Conservation (phyloP, 108 stramenopile species). For the Nannochloropsis gaditana region DNA sequence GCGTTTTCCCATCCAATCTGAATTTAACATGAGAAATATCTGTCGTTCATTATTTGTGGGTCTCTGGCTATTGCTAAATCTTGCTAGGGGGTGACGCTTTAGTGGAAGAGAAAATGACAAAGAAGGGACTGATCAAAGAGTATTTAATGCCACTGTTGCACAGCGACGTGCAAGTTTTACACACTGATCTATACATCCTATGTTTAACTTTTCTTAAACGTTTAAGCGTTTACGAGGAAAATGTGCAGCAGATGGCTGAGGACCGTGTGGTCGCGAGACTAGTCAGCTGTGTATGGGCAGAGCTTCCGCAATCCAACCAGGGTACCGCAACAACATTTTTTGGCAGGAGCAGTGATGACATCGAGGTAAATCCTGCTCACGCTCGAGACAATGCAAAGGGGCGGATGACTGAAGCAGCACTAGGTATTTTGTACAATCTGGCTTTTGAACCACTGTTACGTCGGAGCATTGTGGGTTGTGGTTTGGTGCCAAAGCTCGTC, state of each 20-base stretch:
- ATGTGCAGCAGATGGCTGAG: background rate
- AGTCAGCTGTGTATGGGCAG: background rate
- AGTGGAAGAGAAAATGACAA: constrained; percentile 18
- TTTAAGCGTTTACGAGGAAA: constrained; percentile 7
- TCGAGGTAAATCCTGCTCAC: background rate
- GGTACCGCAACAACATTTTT: too few relatives aligned
- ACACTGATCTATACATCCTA: background rate
- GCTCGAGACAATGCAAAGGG: background rate
- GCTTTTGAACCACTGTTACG: constrained; percentile 16
- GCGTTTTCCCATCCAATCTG: too few relatives aligned
- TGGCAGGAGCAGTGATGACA: background rate
- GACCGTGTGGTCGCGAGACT: background rate
- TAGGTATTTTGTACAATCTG: constrained; percentile 3
- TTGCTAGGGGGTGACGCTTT: background rate
- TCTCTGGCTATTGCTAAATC: background rate
- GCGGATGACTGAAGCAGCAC: background rate
- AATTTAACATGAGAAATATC: too few relatives aligned
- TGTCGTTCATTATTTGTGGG: background rate
- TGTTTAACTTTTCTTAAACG: background rate
- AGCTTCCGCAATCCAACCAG: too few relatives aligned
- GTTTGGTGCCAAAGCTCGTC: background rate
- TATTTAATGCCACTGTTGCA: background rate
- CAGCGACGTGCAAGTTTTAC: background rate
- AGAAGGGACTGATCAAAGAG: background rate
- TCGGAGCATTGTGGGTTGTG: background rate